Evolutionary conservation across 1,139 yeast genomes (phyloP).

Genomic region (Geotrichum macrosporum): DNA sequence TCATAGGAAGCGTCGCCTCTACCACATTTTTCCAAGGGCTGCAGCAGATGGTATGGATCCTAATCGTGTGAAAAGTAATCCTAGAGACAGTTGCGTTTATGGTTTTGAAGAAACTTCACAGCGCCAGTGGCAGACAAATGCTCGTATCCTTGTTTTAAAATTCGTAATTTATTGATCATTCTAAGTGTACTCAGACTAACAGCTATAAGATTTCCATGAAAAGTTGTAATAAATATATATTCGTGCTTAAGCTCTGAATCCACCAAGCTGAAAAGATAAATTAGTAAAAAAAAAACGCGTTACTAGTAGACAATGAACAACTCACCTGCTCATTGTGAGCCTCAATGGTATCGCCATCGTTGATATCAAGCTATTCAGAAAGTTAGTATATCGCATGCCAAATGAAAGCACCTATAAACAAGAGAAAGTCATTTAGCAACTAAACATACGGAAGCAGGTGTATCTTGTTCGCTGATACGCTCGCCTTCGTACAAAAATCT

Average conservation of each 20-base stretch:
- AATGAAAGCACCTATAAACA: no score
- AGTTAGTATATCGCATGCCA: no score
- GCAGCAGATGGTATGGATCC: no score
- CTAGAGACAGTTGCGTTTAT: no score
- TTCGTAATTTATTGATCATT: background rate
- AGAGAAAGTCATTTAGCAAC: no score
- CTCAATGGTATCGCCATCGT: conserved; percentile 93
- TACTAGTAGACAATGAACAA: background rate
- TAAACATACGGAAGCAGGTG: conserved; percentile 69
- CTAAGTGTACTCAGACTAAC: background rate
- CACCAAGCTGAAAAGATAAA: conserved; percentile 12
- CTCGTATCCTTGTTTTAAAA: no score
- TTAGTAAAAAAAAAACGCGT: background rate
- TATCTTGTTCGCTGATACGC: conserved; percentile 79
- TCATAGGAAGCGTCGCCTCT: no score
- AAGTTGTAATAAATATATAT: conserved; percentile 5
- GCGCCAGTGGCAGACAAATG: no score
- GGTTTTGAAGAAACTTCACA: no score
- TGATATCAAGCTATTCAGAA: conserved; percentile 61
- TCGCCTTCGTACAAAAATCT: conserved; percentile 93
- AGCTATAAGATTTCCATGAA: background rate
- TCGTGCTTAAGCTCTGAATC: background rate
- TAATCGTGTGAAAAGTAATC: no score
- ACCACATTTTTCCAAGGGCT: no score
- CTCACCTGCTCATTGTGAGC: conserved; percentile 85